Conservation (phyloP, 225 moss, liverwort and hornwort genomes). For the Rhytidiadelphus loreus region DNA sequence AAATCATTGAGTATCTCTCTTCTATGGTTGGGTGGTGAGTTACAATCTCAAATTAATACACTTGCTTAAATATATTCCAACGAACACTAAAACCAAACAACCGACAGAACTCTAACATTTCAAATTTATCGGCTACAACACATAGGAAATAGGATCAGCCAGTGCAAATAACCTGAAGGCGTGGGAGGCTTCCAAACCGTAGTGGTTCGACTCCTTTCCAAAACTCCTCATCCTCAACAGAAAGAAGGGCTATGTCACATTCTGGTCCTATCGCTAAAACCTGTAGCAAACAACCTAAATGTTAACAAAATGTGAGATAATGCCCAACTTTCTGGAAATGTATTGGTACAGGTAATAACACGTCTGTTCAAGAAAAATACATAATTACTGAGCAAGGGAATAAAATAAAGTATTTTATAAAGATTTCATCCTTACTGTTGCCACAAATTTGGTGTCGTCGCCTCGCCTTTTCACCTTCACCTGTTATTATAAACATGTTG, state of each 20-base stretch:
- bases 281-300: slow-evolving; percentile 22
- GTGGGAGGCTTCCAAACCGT: slow-evolving; percentile 90
- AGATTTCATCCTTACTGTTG: slow-evolving; percentile 45
- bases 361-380: background rate
- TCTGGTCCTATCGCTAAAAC: slow-evolving; percentile 97
- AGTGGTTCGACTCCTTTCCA: slow-evolving; percentile 93
- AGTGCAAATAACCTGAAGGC: slow-evolving; percentile 60
- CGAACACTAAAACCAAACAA: background rate
- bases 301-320: background rate
- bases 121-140: background rate
- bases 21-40: background rate
- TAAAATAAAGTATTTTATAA: background rate
- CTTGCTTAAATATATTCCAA: background rate
- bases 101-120: background rate
- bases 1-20: background rate
- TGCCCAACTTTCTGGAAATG: background rate
- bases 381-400: background rate
- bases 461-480: slow-evolving; percentile 97
- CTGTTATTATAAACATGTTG: slow-evolving; percentile 21
- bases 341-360: background rate
- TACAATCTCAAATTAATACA: background rate
- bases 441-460: slow-evolving; percentile 93
- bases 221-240: slow-evolving; percentile 72
- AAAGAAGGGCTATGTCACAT: slow-evolving; percentile 94
- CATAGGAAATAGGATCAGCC: background rate